These are phyloP conservation scores for Lactarius quietus DNA, from an alignment of 768 basidiomycete species.

Conservation along the genomic window DNA sequence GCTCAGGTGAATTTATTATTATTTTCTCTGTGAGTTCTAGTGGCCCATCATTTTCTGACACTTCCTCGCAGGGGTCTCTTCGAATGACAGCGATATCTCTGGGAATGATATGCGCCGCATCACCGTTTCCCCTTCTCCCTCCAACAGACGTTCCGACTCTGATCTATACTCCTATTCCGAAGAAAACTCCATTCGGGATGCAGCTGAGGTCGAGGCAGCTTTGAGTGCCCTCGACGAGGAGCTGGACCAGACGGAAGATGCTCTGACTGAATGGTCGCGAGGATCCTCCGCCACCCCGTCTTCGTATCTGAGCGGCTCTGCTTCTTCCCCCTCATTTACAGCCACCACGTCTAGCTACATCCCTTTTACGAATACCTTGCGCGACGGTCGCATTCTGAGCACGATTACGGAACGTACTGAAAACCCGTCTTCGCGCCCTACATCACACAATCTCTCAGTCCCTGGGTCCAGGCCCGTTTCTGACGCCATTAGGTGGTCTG, in stretches of 20 bases:
- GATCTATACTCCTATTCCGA: conserved; percentile 45
- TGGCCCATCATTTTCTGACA: conserved; percentile 3
- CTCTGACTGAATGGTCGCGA: conserved; percentile 58
- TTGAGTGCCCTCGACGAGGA: conserved; percentile 67
- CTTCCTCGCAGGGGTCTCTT: conserved; percentile 20
- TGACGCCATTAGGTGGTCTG: conserved; percentile 45
- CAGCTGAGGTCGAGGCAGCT: conserved; percentile 60
- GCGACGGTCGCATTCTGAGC: conserved; percentile 55
- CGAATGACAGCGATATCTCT: conserved; percentile 24
- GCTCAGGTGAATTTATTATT: conserved; percentile 43
- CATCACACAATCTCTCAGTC: conserved; percentile 36
- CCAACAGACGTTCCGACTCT: conserved; percentile 7
- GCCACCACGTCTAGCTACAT: conserved; percentile 24
- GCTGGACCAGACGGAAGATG: conserved; percentile 60
- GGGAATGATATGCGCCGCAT: conserved; percentile 28
- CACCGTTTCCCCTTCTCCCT: conserved; percentile 27
- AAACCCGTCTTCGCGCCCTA: conserved; percentile 56
- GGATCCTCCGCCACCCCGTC: conserved; percentile 37
- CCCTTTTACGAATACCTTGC: conserved; percentile 38
- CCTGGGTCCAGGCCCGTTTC: conserved; percentile 34
- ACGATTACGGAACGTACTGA: conserved; percentile 79
- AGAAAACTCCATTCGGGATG: conserved; percentile 45
- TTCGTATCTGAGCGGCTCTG: conserved; percentile 35
- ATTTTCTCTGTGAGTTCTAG: not conserved
- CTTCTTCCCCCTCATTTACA: conserved; percentile 28